These are phyloP conservation scores for Marasmius tenuissimus DNA, from an alignment of 1,284 basidiomycete genomes.

Conservation along the genomic window DNA sequence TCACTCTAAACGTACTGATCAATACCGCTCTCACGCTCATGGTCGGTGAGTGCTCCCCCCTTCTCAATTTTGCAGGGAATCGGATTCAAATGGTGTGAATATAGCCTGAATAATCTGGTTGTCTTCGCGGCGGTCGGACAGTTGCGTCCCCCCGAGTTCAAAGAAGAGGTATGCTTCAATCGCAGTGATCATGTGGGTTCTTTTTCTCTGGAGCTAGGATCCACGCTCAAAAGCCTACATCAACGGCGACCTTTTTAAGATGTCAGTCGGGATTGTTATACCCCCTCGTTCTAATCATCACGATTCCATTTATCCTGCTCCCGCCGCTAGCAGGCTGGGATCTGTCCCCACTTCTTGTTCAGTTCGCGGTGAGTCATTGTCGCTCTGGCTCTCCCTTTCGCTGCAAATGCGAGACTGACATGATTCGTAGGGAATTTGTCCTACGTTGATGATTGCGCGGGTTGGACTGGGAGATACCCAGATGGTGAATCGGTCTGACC, in stretches of 20 bases:
- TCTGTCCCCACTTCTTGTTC: neutral
- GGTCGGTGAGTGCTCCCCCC: neutral
- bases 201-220: too few relatives aligned
- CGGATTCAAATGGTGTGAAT: neutral
- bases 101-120: neutral
- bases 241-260: neutral
- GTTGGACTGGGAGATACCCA: neutral
- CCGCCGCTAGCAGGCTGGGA: neutral
- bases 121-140: neutral
- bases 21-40: neutral
- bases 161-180: neutral
- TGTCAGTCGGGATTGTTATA: neutral
- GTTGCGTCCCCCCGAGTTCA: neutral
- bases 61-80: neutral
- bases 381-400: neutral
- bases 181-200: neutral
- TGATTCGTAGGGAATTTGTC: neutral
- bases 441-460: too few relatives aligned
- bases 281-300: neutral
- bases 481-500: neutral
- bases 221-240: too few relatives aligned
- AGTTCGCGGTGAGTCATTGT: neutral
- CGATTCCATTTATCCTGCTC: neutral
- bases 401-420: neutral
- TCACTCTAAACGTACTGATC: neutral